phyloP scores from a whole-genome alignment of 352 stramenopile genomes.

The Globisporangium spinosum region DNA sequence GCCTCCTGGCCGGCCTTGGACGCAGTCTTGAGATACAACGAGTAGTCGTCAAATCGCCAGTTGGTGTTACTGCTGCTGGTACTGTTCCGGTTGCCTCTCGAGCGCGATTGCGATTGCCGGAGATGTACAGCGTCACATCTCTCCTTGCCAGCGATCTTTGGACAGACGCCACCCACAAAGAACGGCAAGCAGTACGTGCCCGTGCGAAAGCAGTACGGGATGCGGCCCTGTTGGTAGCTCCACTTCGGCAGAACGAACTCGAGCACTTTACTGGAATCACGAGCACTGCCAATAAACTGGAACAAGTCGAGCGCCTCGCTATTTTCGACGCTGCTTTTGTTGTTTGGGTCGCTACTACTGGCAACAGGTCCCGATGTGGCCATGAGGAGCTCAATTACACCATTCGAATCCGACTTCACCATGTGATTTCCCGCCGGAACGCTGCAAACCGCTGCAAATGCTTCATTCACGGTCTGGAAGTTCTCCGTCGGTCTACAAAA shows the following conservation, averaged over 20 bases:
- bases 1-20: slow-evolving; percentile 15
- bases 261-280: neutral
- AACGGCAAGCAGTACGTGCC: slow-evolving; percentile 53
- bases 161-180: slow-evolving; percentile 42
- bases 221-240: slow-evolving; percentile 34
- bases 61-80: slow-evolving; percentile 8
- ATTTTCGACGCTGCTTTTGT: neutral
- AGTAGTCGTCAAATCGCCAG: slow-evolving; percentile 45
- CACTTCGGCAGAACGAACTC: slow-evolving; percentile 40
- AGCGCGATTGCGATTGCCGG: slow-evolving; percentile 8
- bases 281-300: slow-evolving; percentile 2
- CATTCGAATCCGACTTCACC: slow-evolving; percentile 18
- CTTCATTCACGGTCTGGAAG: slow-evolving; percentile 31
- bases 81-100: neutral
- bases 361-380: neutral
- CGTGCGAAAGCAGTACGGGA: slow-evolving; percentile 58
- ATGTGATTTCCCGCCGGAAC: slow-evolving; percentile 39
- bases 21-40: slow-evolving; percentile 21
- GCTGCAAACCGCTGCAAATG: slow-evolving; percentile 29
- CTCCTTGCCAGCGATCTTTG: slow-evolving; percentile 24
- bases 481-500: slow-evolving; percentile 29
- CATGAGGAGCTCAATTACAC: slow-evolving; percentile 15
- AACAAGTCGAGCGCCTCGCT: slow-evolving; percentile 4
- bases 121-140: slow-evolving; percentile 47
- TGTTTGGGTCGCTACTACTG: neutral